phyloP scores from a whole-genome alignment of 768 basidiomycete species.

The Russula brevipes region DNA sequence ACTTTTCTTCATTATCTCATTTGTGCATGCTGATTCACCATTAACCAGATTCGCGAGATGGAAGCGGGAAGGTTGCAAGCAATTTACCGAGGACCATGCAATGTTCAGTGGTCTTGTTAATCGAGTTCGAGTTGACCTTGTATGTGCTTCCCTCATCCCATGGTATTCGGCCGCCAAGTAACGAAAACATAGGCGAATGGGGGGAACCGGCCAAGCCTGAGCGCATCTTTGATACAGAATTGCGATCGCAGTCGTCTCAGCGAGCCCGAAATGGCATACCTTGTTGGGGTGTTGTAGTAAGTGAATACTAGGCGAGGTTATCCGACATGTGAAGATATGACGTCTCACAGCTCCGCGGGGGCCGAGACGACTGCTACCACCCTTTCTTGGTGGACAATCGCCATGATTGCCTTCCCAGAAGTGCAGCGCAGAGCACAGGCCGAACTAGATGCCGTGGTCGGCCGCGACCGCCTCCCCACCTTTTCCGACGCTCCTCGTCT shows the following conservation, averaged over 20 bases:
- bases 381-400: slow-evolving; percentile 12
- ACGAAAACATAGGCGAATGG: neutral
- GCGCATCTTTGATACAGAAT: slow-evolving; percentile 1
- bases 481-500: slow-evolving; percentile 21
- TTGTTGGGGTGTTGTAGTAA: neutral
- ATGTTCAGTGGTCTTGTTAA: slow-evolving; percentile 7
- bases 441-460: slow-evolving; percentile 22
- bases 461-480: slow-evolving; percentile 15
- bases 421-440: slow-evolving; percentile 17
- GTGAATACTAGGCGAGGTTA: neutral
- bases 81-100: neutral
- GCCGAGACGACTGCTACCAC: slow-evolving; percentile 9
- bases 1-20: neutral
- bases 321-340: neutral
- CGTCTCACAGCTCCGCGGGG: neutral
- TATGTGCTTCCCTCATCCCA: neutral
- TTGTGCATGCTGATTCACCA: neutral
- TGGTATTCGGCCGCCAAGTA: neutral
- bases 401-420: slow-evolving; percentile 19
- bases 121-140: slow-evolving; percentile 6
- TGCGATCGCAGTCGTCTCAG: neutral
- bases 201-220: neutral
- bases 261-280: neutral
- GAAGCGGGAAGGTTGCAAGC: neutral
- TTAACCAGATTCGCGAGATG: slow-evolving; percentile 8